phyloP scores from a whole-genome alignment of 371 early-diverging fungal species.

The Mucor irregularis region DNA sequence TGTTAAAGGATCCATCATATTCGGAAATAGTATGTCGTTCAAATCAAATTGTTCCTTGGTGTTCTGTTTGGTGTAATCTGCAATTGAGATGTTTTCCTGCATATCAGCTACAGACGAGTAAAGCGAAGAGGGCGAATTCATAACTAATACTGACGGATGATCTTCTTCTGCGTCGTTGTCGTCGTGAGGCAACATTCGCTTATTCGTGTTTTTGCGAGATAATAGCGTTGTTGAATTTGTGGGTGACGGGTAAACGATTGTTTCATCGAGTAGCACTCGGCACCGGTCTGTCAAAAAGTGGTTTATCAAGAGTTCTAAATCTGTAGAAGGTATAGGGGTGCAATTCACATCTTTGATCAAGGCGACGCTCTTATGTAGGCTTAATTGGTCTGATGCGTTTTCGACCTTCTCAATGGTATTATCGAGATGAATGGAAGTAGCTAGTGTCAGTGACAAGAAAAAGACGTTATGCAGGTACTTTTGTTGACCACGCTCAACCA shows the following conservation, averaged over 20 bases:
- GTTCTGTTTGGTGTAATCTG: neutral
- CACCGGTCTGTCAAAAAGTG: conserved; percentile 10
- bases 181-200: too few relatives aligned
- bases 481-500: conserved; percentile 25
- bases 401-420: neutral
- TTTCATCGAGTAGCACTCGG: neutral
- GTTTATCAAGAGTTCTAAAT: conserved; percentile 20
- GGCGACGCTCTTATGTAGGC: conserved; percentile 6
- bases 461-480: conserved; percentile 31
- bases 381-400: conserved; percentile 4
- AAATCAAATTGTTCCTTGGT: conserved; percentile 6
- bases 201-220: neutral
- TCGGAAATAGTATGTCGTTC: neutral
- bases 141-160: neutral
- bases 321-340: conserved; percentile 5
- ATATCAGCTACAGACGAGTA: neutral
- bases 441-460: conserved; percentile 24
- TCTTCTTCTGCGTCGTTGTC: neutral
- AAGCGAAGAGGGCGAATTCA: neutral
- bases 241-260: neutral
- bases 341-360: conserved; percentile 20
- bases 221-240: neutral
- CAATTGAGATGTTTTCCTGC: neutral
- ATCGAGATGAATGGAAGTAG: conserved; percentile 27
- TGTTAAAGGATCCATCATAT: neutral